phyloP scores from a whole-genome alignment of 225 moss, liverwort and hornwort species.

The Pseudisothecium myosuroides region DNA sequence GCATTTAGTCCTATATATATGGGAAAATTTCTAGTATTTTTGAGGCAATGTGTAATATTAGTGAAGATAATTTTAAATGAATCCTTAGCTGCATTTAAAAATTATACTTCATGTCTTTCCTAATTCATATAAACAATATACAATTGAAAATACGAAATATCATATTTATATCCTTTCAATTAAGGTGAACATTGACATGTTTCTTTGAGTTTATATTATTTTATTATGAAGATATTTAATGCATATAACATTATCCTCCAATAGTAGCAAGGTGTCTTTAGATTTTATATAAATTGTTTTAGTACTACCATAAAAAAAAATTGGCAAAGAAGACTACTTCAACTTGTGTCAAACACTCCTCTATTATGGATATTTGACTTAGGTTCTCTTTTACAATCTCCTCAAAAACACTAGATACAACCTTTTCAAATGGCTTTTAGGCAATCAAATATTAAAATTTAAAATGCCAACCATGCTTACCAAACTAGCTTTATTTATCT shows the following conservation, averaged over 20 bases:
- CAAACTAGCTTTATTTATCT: too few species aligned
- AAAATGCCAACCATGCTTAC: not conserved
- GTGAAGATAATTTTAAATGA: not conserved
- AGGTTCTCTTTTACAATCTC: not conserved
- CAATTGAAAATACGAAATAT: too few species aligned
- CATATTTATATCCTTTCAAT: not conserved
- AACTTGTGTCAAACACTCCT: not conserved
- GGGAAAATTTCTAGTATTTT: not conserved
- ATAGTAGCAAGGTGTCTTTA: not conserved
- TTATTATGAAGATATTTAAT: not conserved
- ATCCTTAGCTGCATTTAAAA: fast-evolving
- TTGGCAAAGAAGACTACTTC: not conserved
- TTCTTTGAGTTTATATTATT: not conserved
- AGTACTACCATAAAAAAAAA: not conserved
- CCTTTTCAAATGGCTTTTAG: fast-evolving
- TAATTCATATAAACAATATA: not conserved
- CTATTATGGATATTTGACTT: not conserved
- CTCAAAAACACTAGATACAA: fast-evolving
- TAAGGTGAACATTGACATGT: not conserved
- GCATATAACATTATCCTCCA: too few species aligned
- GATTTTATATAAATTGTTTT: not conserved
- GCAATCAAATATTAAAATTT: not conserved
- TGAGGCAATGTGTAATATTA: fast-evolving
- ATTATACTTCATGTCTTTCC: not conserved
- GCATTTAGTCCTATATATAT: not conserved